Base-by-base conservation (phyloP, 192 early-diverging fungal species). In the Coemansia sp. region DNA sequence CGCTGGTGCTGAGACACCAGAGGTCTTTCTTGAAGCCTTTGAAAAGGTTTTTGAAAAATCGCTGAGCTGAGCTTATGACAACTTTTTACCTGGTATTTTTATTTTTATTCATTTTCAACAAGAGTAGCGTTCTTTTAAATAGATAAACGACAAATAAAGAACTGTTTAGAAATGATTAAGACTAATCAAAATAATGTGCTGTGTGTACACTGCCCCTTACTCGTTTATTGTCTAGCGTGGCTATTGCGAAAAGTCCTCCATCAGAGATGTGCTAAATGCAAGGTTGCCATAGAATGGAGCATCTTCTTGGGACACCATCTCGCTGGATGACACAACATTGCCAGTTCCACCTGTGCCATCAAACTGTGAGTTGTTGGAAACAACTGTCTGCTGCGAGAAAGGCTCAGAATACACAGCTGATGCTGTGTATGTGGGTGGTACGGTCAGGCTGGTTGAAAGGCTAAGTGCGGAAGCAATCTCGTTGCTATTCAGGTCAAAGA, bases 1-100 rank as follows among this genome's bases (percentile, higher is more conserved):
- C 21, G 86, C 86, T 38, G 92, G 90, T 13, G 92, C 90, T 0
- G 90, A 93, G 52, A 85, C 86, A 3, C 87, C 89, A 11, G 81
- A 86, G 32, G 84, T 77, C 0, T 88, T 92, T 65, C 56, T 87
- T 23, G 75, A 84, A 15, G 79, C 89, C 15, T 90, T 90, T 68
- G 77, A 82, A 63, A 61, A 84, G 58, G 71, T 84, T 9, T 67
- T 73, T 48, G 64, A 68, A 23, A 53, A 37, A 50, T 56, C 11
- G n/a, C n/a, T n/a, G n/a, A n/a, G n/a, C 41, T 59, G 43, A 16
- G 6, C 45, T 6, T n/a, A 26, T 37, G 9, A 40, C 12, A 39
- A 42, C 9, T 39, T 11, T 69, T 47, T 42, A 45, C 15, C 15
- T 40, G 9, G 48, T 42, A 13, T 56, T 56, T 44, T 41, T 59